Conservation (phyloP, 2,329 filamentous ascomycete species). For the Sclerotinia glacialis region DNA sequence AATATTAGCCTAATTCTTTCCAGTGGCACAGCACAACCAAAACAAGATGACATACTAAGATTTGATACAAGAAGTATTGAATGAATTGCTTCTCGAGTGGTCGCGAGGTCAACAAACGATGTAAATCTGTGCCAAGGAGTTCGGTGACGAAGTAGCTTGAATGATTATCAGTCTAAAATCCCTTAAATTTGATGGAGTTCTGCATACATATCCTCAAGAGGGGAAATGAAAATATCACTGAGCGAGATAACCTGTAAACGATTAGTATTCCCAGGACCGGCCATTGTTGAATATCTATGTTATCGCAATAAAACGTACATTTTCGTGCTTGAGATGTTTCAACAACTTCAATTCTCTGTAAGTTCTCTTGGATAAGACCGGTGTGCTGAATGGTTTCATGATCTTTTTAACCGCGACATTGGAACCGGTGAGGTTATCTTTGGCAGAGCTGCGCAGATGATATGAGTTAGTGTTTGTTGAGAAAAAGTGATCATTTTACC, state of each 20-base stretch:
- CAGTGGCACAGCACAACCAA: background rate
- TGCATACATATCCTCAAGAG: conserved; percentile 89
- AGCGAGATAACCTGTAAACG: conserved; percentile 79
- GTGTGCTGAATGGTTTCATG: conserved; percentile 99
- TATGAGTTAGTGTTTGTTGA: conserved; percentile 26
- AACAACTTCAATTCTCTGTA: conserved; percentile 96
- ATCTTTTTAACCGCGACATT: conserved; percentile 99
- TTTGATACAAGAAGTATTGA: conserved; percentile 99
- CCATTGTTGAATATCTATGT: background rate
- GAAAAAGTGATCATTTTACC: conserved; percentile 4
- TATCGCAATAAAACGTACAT: conserved; percentile 53
- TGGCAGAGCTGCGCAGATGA: conserved; percentile 69
- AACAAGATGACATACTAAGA: conserved; percentile 64
- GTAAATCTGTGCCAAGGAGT: conserved; percentile 91
- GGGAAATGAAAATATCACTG: conserved; percentile 99
- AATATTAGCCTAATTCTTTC: conserved; percentile 24
- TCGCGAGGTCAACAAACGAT: conserved; percentile 89
- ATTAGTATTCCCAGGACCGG: conserved; percentile 31
- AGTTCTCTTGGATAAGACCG: conserved; percentile 93
- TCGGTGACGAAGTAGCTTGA: conserved; percentile 95
- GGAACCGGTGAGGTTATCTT: conserved; percentile 94
- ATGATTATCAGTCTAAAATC: conserved; percentile 27
- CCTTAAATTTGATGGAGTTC: conserved; percentile 27
- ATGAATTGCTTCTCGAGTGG: conserved; percentile 99
- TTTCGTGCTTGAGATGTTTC: conserved; percentile 95